These are phyloP conservation scores for Meripilus lineatus DNA, from an alignment of 1,284 basidiomycete genomes.

Conservation along the genomic window DNA sequence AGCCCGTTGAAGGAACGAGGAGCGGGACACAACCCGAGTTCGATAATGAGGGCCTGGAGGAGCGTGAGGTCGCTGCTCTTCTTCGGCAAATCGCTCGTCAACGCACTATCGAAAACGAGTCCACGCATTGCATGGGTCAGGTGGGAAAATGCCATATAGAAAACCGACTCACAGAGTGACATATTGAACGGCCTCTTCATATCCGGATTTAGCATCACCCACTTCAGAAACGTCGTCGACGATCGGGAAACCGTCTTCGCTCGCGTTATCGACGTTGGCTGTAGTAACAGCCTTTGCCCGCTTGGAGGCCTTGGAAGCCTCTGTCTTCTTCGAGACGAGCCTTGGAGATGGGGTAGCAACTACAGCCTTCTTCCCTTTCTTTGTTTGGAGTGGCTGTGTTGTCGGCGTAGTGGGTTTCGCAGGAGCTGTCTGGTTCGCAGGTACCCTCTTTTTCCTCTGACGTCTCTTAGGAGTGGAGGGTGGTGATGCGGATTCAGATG, in stretches of 20 bases:
- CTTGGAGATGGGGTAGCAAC: neutral
- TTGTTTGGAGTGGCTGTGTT: neutral
- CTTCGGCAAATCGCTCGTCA: too few relatives aligned
- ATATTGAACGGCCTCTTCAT: conserved; percentile 50
- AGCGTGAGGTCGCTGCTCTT: conserved; percentile 37
- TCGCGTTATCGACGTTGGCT: conserved; percentile 1
- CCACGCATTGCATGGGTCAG: too few relatives aligned
- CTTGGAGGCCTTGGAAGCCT: conserved; percentile 6
- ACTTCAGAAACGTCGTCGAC: conserved; percentile 50
- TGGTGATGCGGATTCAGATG: neutral
- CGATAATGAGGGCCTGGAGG: conserved; percentile 39
- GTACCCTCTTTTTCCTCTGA: neutral
- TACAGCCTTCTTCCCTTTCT: conserved; percentile 11
- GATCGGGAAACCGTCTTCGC: conserved; percentile 35
- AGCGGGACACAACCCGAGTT: conserved; percentile 33
- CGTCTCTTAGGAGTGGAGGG: neutral
- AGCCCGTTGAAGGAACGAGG: conserved; percentile 30
- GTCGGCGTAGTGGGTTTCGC: neutral
- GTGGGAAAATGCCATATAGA: neutral
- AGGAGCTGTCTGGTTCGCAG: neutral
- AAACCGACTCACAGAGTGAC: conserved; percentile 27
- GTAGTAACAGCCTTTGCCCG: neutral
- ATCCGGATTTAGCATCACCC: conserved; percentile 36
- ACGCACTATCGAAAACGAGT: too few relatives aligned
- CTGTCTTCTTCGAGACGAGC: conserved; percentile 6